These are phyloP conservation scores for Apiospora marii DNA, from an alignment of 2,329 filamentous ascomycete genomes.

Conservation along the genomic window DNA sequence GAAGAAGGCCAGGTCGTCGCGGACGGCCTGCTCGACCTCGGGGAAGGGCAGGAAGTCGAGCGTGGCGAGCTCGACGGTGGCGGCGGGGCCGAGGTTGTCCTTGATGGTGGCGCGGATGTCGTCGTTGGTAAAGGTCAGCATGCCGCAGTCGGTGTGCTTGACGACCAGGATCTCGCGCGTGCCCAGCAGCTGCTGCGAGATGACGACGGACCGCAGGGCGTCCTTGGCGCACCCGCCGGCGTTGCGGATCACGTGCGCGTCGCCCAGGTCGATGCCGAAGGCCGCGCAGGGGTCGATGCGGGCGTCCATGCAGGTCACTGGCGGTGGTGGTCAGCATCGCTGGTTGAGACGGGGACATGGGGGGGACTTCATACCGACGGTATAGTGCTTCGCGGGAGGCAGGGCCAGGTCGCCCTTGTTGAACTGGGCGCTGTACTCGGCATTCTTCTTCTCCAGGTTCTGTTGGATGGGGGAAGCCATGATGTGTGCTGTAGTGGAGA, in stretches of 20 bases:
- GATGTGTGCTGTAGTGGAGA: background rate
- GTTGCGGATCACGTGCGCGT: slow-evolving; percentile 82
- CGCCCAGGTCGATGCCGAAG: slow-evolving; percentile 75
- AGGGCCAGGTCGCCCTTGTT: slow-evolving; percentile 68
- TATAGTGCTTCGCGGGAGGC: slow-evolving; percentile 74
- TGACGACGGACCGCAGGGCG: slow-evolving; percentile 76
- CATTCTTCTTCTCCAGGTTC: slow-evolving; percentile 65
- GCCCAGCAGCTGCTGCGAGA: slow-evolving; percentile 80
- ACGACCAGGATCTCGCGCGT: slow-evolving; percentile 78
- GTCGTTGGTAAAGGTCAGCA: slow-evolving; percentile 72
- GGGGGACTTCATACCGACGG: slow-evolving; percentile 60
- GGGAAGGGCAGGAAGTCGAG: slow-evolving; percentile 73
- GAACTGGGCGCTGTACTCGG: slow-evolving; percentile 65
- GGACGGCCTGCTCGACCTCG: slow-evolving; percentile 69
- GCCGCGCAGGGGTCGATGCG: slow-evolving; percentile 73
- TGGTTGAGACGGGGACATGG: background rate
- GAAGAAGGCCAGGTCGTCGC: slow-evolving; percentile 71
- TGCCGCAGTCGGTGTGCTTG: slow-evolving; percentile 79
- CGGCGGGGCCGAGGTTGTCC: slow-evolving; percentile 63
- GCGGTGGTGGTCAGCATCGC: background rate
- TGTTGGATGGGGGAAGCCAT: slow-evolving; percentile 54
- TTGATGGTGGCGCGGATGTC: slow-evolving; percentile 63
- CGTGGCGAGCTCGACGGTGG: slow-evolving; percentile 51
- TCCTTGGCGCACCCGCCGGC: slow-evolving; percentile 73
- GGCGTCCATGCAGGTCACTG: slow-evolving; percentile 85